Evolutionary conservation across 23 red algal genomes (phyloP).

Genomic region (Porphyridium purpureum): DNA sequence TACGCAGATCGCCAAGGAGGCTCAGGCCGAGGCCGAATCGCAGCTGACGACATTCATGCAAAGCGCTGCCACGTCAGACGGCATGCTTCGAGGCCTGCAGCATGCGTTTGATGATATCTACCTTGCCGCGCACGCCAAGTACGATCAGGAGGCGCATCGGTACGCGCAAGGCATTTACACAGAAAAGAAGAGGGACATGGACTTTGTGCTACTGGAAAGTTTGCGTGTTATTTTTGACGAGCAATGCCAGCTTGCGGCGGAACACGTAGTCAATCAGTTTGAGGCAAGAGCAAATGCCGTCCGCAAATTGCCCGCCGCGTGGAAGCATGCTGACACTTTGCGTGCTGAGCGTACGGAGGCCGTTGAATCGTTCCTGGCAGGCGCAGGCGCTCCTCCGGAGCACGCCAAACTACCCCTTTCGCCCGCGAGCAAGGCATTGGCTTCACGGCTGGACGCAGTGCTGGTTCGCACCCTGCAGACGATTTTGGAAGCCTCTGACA

Average conservation of each 20-base stretch:
- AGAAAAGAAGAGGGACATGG: background rate
- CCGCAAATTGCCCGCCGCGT: background rate
- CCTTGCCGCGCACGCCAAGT: background rate
- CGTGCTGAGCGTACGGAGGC: conserved; percentile 21
- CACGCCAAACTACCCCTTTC: too few relatives aligned
- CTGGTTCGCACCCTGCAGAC: too few relatives aligned
- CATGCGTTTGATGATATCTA: background rate
- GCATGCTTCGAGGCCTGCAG: background rate
- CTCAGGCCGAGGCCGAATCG: conserved; percentile 1
- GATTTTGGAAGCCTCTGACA: too few relatives aligned
- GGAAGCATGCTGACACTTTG: background rate
- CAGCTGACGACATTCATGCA: too few relatives aligned
- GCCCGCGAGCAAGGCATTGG: too few relatives aligned
- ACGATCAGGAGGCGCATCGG: background rate
- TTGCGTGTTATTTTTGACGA: background rate
- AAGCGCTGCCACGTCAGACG: too few relatives aligned
- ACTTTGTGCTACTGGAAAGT: background rate
- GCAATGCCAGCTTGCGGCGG: background rate
- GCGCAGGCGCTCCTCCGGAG: too few relatives aligned
- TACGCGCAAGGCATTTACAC: background rate
- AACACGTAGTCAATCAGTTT: too few relatives aligned
- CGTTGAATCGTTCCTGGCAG: too few relatives aligned
- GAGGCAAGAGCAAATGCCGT: background rate
- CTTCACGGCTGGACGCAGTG: too few relatives aligned
- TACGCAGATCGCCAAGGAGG: conserved; percentile 73